Base-by-base conservation (phyloP, 129 eudicot species). In the Flaveria sonorensis region DNA sequence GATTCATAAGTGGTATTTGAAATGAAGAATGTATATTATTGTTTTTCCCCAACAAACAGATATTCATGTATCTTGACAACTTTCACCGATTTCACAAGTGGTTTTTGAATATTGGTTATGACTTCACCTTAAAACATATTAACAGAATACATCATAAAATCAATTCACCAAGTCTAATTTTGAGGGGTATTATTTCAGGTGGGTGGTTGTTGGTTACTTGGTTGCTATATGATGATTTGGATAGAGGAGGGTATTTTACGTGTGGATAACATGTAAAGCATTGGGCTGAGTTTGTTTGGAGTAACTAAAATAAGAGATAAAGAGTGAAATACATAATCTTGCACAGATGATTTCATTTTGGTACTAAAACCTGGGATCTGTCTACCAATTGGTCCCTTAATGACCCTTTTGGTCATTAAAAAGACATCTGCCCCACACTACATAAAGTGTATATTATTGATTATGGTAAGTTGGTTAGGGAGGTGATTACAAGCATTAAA, bases 1-100 rank as follows among this genome's bases (percentile, higher is more conserved):
- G 73, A 26, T 20, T 18, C 73, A 69, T 45, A 69, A 69, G 39
- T 23, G 47, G 9, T 10, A 32, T 23, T 23, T 10, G 20, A 69
- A 69, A 36, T 69, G 57, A 69, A 45, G 59, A 46, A 69, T 57
- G 40, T 46, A 46, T 48, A 45, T 13, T 46, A 24, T 20, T 47
- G 57, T 69, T 52, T 4, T 52, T 16, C 21, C 3, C 21, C 60
- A 47, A 47, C 53, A 47, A 47, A 47, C 53, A 47, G 2, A 47
- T 47, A 47, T 47, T 47, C 53, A 43, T 43, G 47, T 43, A 43
- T 43, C 13, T 43, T 43, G 47, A 43, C 13, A 43, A 47, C 53
- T 47, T 10, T 10, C 53, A 12, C 15, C 13, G 14, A 11, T 47
- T 47, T 47, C 16, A 47, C 14, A 14, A 47, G 53, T 13, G 15